Evolutionary conservation across 1,284 basidiomycete species (phyloP), one percentile per base, ranked within the genome.

Genomic region (Ustilago trichophora): DNA sequence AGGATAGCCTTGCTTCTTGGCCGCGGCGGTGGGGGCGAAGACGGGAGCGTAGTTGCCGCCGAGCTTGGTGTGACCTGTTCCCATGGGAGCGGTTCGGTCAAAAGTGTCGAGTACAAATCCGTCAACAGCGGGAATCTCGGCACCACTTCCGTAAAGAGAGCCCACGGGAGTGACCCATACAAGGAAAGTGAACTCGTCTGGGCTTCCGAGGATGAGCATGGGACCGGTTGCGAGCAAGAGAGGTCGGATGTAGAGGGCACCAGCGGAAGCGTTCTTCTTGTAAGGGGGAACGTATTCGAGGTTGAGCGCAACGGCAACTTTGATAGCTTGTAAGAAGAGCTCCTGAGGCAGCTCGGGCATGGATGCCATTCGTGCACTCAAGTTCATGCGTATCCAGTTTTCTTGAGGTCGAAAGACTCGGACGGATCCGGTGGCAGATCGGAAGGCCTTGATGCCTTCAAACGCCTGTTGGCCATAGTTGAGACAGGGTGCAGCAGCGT

Each of bases 21-120:
- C 81, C 2, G 50, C 64, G 3, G 63, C 57, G 18, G 76, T 76
- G 22, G 73, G 77, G 10, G 44, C 58, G 42, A 80, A 80, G 22
- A 80, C 78, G 11, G 80, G 79, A 5, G 72, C 80, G 40, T 82
- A 82, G 65, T 82, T 82, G 34, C 80, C 80, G 18, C 75, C 80
- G 9, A 82, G 73, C 66, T 82, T 82, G 52, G 70, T 74, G 46
- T 75, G 64, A 15, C 79, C 77, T 3, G 72, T 80, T 2, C 78
- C 78, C 46, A 60, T 64, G 18, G 80, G 79, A 8, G 81, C 81
- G 2, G 80, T 74, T 15, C 81, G 72, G 63, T 82, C 81, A 33
- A 82, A 82, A 10, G 72, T 66, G 47, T 82, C 77, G 12, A 82
- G 55, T 10, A 82, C 76, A 37, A 80, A 68, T 3, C 75, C 79